phyloP scores from a whole-genome alignment of 2,329 filamentous ascomycete genomes.

The Scytalidium sp. region DNA sequence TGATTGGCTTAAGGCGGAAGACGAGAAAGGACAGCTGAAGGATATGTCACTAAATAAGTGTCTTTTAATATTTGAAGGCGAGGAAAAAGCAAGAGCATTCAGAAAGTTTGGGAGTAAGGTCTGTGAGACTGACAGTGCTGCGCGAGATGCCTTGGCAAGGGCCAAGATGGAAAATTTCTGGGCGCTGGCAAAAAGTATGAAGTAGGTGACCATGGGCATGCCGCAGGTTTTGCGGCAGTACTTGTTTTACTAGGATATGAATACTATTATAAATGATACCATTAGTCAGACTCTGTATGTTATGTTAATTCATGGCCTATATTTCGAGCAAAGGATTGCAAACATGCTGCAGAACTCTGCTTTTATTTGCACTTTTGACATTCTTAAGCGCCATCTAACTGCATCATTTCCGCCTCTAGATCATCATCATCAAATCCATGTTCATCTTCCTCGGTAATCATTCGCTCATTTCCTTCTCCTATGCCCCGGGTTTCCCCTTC shows the following conservation, averaged over 20 bases:
- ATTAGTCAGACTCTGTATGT: neutral
- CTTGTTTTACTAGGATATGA: constrained; percentile 34
- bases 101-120: constrained; percentile 85
- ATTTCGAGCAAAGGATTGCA: neutral
- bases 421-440: constrained; percentile 30
- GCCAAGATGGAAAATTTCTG: constrained; percentile 95
- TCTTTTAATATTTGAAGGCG: constrained; percentile 84
- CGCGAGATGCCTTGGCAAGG: constrained; percentile 73
- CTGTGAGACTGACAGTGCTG: constrained; percentile 90
- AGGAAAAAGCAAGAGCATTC: constrained; percentile 76
- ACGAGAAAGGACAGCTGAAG: constrained; percentile 74
- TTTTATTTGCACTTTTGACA: neutral
- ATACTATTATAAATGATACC: neutral
- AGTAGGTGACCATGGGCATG: constrained; percentile 13
- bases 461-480: constrained; percentile 15
- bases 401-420: constrained; percentile 54
- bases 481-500: constrained; percentile 9
- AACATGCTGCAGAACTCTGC: neutral
- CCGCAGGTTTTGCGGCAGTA: constrained; percentile 37
- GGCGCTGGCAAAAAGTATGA: constrained; percentile 73
- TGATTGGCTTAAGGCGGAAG: constrained; percentile 76
- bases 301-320: neutral
- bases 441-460: constrained; percentile 19
- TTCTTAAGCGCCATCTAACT: constrained; percentile 26
- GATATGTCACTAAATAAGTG: constrained; percentile 83